Conservation (phyloP, 2,329 filamentous ascomycete species). For the Ophiostoma quercus region DNA sequence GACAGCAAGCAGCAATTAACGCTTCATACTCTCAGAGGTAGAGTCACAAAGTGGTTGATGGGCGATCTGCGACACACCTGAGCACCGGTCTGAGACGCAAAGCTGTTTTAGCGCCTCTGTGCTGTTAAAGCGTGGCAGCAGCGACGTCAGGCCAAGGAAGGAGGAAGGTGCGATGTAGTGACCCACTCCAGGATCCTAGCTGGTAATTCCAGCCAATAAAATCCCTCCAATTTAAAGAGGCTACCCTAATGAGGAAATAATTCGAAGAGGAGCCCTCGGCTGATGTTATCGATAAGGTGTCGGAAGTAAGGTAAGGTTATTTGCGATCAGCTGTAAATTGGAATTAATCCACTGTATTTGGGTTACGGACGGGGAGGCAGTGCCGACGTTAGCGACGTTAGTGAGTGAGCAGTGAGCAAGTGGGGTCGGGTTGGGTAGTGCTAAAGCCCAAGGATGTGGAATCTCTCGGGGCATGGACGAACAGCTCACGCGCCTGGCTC, state of each 20-base stretch:
- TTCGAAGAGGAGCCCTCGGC: neutral
- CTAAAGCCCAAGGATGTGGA: neutral
- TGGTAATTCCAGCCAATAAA: neutral
- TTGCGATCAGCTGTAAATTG: neutral
- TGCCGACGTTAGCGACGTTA: neutral
- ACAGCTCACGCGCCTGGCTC: neutral
- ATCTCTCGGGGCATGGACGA: neutral
- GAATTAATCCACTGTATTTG: neutral
- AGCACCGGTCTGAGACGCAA: slow-evolving; percentile 33
- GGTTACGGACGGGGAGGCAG: neutral
- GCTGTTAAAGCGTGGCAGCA: slow-evolving; percentile 31
- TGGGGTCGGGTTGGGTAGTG: neutral
- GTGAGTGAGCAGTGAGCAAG: neutral
- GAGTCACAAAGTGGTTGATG: slow-evolving; percentile 18
- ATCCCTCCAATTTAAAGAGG: neutral
- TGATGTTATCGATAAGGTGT: slow-evolving; percentile 11
- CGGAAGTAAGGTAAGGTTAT: slow-evolving; percentile 6
- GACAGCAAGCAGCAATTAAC: neutral
- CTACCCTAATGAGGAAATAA: neutral
- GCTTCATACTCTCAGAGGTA: neutral
- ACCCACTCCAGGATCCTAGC: neutral
- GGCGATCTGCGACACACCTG: slow-evolving; percentile 29
- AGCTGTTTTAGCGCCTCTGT: slow-evolving; percentile 35
- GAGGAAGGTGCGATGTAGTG: slow-evolving; percentile 1
- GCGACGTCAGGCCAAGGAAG: neutral